A percentile compares a stretch with the other conserved stretches of the same genome.
phyloP scores from a whole-genome alignment of 192 early-diverging fungal species.

The Pilaira anomala region DNA sequence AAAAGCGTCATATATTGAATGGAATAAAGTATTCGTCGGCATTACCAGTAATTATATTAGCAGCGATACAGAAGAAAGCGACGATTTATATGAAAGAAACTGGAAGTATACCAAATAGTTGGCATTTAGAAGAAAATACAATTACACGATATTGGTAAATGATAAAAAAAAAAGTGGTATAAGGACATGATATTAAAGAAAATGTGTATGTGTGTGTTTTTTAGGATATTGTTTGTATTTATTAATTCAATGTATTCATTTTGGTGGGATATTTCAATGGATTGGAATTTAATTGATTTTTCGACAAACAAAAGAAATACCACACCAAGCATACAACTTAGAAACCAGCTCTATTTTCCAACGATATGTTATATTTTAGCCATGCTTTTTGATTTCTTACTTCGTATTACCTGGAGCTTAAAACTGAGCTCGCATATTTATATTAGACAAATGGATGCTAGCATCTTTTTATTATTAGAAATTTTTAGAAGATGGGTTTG shows the following conservation, averaged over 20 bases:
- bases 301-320: conserved; percentile 9
- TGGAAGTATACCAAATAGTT: conserved; percentile 11
- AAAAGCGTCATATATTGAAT: conserved; percentile 80
- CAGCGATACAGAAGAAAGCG: conserved; percentile 47
- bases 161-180: no score
- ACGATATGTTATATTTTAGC: conserved; percentile 73
- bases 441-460: conserved; percentile 62
- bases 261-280: conserved; percentile 94
- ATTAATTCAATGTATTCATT: conserved; percentile 92
- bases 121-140: conserved; percentile 27
- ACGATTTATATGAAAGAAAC: conserved; percentile 36
- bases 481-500: conserved; percentile 89
- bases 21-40: conserved; percentile 89
- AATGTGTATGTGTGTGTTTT: neutral
- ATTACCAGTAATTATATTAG: conserved; percentile 69
- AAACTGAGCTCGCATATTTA: conserved; percentile 63
- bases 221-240: conserved; percentile 60
- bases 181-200: neutral
- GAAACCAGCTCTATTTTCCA: conserved; percentile 47
- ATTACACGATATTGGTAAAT: conserved; percentile 43
- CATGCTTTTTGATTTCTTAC: conserved; percentile 72
- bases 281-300: conserved; percentile 69
- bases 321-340: neutral
- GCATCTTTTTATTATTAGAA: conserved; percentile 80
- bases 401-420: conserved; percentile 85